Percentiles rank a stretch among this genome's conserved stretches.
Evolutionary conservation across 2,329 filamentous ascomycete genomes (phyloP).

Genomic region (Hymenoscyphus scutula): DNA sequence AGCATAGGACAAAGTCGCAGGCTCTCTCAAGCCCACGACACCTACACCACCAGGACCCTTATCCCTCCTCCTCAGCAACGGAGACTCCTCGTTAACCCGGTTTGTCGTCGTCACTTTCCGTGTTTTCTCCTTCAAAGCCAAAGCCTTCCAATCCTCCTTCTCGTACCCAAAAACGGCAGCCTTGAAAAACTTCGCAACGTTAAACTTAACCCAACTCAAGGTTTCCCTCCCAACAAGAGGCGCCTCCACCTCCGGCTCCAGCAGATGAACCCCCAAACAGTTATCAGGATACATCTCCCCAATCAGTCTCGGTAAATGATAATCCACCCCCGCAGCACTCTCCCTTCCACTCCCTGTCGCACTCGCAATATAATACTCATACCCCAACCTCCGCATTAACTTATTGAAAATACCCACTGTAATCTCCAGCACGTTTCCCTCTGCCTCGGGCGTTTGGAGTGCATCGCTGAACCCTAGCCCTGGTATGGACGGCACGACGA

Average conservation of each 20-base stretch:
- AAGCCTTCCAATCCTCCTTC: constrained; percentile 48
- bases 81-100: neutral
- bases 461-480: constrained; percentile 67
- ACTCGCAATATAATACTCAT: constrained; percentile 56
- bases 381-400: constrained; percentile 60
- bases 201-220: constrained; percentile 54
- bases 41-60: constrained; percentile 18
- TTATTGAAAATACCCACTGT: constrained; percentile 55
- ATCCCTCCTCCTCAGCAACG: neutral
- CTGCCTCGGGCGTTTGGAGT: constrained; percentile 37
- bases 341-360: constrained; percentile 49
- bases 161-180: constrained; percentile 55
- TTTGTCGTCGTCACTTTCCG: neutral
- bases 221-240: constrained; percentile 47
- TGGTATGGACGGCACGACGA: constrained; percentile 65
- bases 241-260: constrained; percentile 52
- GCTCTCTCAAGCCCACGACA: constrained; percentile 28
- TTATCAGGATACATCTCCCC: constrained; percentile 46
- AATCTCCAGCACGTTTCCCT: constrained; percentile 41
- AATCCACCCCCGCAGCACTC: constrained; percentile 51
- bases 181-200: constrained; percentile 49
- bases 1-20: constrained; percentile 53
- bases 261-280: constrained; percentile 60
- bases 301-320: constrained; percentile 48
- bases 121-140: constrained; percentile 26